A percentile compares a stretch with the other conserved stretches of the same genome.
Evolutionary conservation across 441 rosid species (phyloP).

Genomic region (Bruguiera hainesii): DNA sequence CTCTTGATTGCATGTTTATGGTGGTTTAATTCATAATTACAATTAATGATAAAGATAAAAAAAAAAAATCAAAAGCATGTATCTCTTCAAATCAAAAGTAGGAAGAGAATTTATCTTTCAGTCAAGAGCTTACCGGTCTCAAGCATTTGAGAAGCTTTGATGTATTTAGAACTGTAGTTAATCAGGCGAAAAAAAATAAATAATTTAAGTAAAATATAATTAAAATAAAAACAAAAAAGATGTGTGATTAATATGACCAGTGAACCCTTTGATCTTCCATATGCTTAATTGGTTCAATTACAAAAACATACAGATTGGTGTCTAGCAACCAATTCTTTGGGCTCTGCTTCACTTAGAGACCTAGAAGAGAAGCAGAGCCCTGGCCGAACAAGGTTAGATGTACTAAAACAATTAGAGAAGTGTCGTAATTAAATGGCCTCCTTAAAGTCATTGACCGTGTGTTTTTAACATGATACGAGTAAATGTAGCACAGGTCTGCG

Average conservation of each 20-base stretch:
- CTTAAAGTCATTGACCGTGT: conserved; percentile 61
- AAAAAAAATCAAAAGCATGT: conserved; percentile 66
- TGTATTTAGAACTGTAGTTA: conserved; percentile 62
- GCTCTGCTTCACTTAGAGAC: not conserved
- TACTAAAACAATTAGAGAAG: not conserved
- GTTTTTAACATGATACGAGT: conserved; percentile 4
- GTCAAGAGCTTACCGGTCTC: conserved; percentile 85
- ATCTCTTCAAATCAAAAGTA: conserved; percentile 64
- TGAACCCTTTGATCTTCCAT: not conserved
- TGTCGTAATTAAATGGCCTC: conserved; percentile 45
- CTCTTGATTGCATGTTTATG: conserved; percentile 85
- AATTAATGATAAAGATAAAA: not conserved
- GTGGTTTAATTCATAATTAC: conserved; percentile 24
- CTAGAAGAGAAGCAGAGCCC: not conserved
- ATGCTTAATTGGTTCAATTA: not conserved
- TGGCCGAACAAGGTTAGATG: not conserved
- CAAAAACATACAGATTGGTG: not conserved
- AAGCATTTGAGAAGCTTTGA: conserved; percentile 84
- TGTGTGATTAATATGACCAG: not conserved
- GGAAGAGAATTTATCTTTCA: conserved; percentile 62
- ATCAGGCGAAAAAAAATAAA: conserved; percentile 10
- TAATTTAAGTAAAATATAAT: too few relatives aligned
- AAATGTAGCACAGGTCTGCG: too few relatives aligned
- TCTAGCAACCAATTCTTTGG: not conserved
- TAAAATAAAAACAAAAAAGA: too few relatives aligned